Conservation (phyloP, 495 filamentous ascomycete genomes). For the Aspergillus indologenus region DNA sequence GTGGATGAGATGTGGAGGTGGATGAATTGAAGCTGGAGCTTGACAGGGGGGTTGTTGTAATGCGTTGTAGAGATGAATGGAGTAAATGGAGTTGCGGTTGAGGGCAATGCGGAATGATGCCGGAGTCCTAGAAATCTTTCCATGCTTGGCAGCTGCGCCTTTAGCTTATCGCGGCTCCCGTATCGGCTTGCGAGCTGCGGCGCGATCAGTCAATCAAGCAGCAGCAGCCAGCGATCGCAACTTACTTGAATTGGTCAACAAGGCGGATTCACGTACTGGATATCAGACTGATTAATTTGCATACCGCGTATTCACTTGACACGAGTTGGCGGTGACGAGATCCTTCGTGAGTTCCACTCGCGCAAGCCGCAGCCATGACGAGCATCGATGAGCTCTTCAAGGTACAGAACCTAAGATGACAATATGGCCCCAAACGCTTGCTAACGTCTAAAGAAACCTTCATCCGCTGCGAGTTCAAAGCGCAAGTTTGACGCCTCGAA, state of each 20-base stretch:
- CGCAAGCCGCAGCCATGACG: constrained; percentile 53
- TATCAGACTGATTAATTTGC: background rate
- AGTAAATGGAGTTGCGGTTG: constrained; percentile 5
- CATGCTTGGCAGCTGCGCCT: constrained; percentile 42
- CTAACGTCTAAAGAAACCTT: constrained; percentile 42
- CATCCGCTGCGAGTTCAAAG: constrained; percentile 52
- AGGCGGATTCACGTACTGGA: background rate
- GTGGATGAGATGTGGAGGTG: constrained; percentile 14
- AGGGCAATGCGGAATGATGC: background rate
- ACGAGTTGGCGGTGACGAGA: constrained; percentile 7
- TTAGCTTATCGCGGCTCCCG: constrained; percentile 34
- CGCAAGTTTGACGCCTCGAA: constrained; percentile 70
- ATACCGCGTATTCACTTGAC: background rate
- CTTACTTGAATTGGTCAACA: background rate
- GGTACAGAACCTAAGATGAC: constrained; percentile 37
- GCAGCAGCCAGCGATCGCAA: background rate
- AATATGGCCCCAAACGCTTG: background rate
- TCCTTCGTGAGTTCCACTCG: background rate
- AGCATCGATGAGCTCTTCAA: constrained; percentile 85
- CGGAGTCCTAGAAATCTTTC: constrained; percentile 42
- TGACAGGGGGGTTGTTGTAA: background rate
- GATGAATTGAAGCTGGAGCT: background rate
- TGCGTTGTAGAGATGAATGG: constrained; percentile 4
- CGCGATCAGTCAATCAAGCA: constrained; percentile 17
- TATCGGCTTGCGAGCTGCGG: constrained; percentile 34